Evolutionary conservation across 768 basidiomycete genomes (phyloP).

Genomic region (Lentinula raphanica): DNA sequence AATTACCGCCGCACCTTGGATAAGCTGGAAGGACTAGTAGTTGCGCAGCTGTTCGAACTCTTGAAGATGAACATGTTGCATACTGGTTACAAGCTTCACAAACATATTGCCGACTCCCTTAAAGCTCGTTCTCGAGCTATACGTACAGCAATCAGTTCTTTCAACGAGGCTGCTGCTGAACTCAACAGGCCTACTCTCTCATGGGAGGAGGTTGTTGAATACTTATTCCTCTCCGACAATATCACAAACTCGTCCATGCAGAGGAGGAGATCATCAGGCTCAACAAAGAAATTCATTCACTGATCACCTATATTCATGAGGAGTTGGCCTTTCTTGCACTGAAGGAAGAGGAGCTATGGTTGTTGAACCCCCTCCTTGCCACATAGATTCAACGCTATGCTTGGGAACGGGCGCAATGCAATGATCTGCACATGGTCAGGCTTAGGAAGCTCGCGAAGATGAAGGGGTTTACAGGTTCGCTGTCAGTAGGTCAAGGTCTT

Average conservation of each 20-base stretch:
- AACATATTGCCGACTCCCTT: conserved; percentile 21
- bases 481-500: no score
- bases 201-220: conserved; percentile 19
- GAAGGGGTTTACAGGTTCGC: no score
- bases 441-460: no score
- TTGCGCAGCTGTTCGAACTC: conserved; percentile 16
- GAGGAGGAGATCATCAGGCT: conserved; percentile 16
- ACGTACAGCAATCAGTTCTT: conserved; percentile 15
- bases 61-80: conserved; percentile 13
- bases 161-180: conserved; percentile 20
- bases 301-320: conserved; percentile 16
- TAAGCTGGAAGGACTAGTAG: conserved; percentile 12
- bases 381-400: not conserved
- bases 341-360: not conserved
- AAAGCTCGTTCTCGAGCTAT: conserved; percentile 19
- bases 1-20: conserved; percentile 12
- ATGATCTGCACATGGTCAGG: no score
- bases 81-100: conserved; percentile 27
- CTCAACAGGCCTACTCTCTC: conserved; percentile 13
- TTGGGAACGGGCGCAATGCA: no score
- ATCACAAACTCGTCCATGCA: conserved; percentile 13
- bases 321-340: conserved; percentile 3
- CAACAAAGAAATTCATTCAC: conserved; percentile 16
- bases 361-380: not conserved
- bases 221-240: conserved; percentile 8